Evolutionary conservation across 2,329 filamentous ascomycete species (phyloP), one percentile per base, ranked within the genome.

Genomic region (Aspergillus terreus): DNA sequence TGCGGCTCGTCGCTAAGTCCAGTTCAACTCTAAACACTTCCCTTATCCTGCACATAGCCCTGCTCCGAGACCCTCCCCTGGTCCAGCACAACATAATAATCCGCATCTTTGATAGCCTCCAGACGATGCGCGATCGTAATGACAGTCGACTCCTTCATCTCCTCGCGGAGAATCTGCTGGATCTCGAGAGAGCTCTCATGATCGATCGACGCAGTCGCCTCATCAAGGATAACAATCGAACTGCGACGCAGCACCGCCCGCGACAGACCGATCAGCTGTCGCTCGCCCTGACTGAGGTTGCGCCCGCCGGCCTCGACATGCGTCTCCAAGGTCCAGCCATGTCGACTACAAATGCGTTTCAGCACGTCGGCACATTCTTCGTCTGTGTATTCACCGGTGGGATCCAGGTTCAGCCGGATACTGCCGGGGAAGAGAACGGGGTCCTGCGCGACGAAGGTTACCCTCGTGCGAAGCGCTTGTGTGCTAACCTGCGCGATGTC

Each of bases 381-480:
- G 60, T 84, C 80, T 2, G 74, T 71, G 64, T 82, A 82, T 49
- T 84, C 78, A 19, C 76, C 70, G 0, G 83, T 73, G 0, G 84
- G 82, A 49, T 87, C 83, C 23, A 87, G 78, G 55, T 86, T 87
- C 46, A 80, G 74, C 2, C 81, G 77, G 67, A 86, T 78, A 10
- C 72, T 80, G 2, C 83, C 83, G 0, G 82, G 79, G 63, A 87
- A 86, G 3, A 87, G 75, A 0, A 87, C 78, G 0, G 84, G 83
- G 46, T 87, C 84, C 64, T 87, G 84, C 0, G 84, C 83, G 5
- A 87, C 77, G 66, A 87, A 86, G 0, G 83, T 86, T 19, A 87
- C 73, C n/a, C 83, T 72, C 10, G 77, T 78, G 15, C 84, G 81
- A 1, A 87, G 74, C 0, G 78, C 73, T 61, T 85, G 80, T 11